These are phyloP conservation scores for Phytophthora crassamura DNA, from an alignment of 352 stramenopile species.

Conservation along the genomic window DNA sequence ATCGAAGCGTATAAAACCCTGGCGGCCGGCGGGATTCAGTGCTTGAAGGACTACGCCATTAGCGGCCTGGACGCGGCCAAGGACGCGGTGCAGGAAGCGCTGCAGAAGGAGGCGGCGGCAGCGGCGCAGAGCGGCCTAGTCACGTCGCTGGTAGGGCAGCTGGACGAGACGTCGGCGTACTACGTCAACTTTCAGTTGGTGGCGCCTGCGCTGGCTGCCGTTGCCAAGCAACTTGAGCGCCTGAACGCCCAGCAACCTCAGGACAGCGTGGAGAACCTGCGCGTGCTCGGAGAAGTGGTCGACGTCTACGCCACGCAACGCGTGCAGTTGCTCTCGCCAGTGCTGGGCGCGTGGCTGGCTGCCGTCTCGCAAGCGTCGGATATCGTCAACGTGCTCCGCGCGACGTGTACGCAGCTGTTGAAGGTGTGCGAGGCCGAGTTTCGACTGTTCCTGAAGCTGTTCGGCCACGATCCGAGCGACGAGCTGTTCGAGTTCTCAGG, in stretches of 20 bases:
- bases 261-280: slow-evolving; percentile 51
- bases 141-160: slow-evolving; percentile 28
- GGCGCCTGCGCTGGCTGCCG: slow-evolving; percentile 59
- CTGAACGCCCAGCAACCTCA: slow-evolving; percentile 39
- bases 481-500: slow-evolving; percentile 55
- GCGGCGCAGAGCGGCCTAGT: slow-evolving; percentile 14
- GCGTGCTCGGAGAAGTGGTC: slow-evolving; percentile 57
- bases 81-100: slow-evolving; percentile 66
- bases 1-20: slow-evolving; percentile 79
- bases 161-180: slow-evolving; percentile 78
- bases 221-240: slow-evolving; percentile 69
- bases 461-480: slow-evolving; percentile 65
- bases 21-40: slow-evolving; percentile 64
- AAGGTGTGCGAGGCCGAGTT: slow-evolving; percentile 81
- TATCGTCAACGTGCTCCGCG: slow-evolving; percentile 78
- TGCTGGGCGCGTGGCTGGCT: slow-evolving; percentile 60
- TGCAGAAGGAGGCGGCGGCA: slow-evolving; percentile 42
- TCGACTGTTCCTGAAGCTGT: slow-evolving; percentile 74
- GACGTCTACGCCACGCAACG: slow-evolving; percentile 67
- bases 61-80: slow-evolving; percentile 69
- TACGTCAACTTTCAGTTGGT: slow-evolving; percentile 86
- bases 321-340: slow-evolving; percentile 60
- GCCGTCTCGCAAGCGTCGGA: slow-evolving; percentile 61
- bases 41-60: slow-evolving; percentile 76
- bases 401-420: slow-evolving; percentile 69